Percentiles rank a stretch among this genome's conserved stretches.
phyloP scores from a whole-genome alignment of 805 yeast species.

The Cyberlindnera xylosilytica region DNA sequence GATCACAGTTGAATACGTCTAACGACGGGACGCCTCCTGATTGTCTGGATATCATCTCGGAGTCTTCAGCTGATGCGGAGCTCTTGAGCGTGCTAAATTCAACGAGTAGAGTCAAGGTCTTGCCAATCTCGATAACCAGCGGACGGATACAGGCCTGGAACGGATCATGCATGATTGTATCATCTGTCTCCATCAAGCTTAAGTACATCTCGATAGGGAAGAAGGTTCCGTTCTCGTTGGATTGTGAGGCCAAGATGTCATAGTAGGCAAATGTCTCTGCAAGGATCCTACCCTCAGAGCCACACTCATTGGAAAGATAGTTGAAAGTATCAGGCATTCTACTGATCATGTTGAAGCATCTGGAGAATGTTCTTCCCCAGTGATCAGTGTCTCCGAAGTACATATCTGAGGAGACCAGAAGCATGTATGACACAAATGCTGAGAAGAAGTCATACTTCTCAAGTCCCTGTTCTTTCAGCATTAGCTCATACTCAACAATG shows the following conservation, averaged over 20 bases:
- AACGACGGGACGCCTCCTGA: background rate
- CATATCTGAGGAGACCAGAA: constrained; percentile 2
- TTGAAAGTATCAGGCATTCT: background rate
- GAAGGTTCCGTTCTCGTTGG: constrained; percentile 56
- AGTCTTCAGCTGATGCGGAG: background rate
- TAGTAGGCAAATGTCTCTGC: constrained; percentile 68
- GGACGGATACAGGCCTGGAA: constrained; percentile 29
- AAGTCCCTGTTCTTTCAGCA: background rate
- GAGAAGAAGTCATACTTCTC: constrained; percentile 7
- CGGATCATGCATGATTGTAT: constrained; percentile 18
- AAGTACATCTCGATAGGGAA: constrained; percentile 59
- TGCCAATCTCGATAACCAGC: constrained; percentile 23
- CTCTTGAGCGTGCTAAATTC: constrained; percentile 16
- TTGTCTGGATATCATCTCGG: constrained; percentile 17
- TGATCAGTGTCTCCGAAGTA: constrained; percentile 4
- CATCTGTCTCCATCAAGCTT: background rate
- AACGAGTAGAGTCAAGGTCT: constrained; percentile 21
- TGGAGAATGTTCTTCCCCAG: constrained; percentile 2
- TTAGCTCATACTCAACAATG: background rate
- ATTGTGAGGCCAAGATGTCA: constrained; percentile 63
- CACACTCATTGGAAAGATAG: constrained; percentile 1
- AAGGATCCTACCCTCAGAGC: constrained; percentile 10
- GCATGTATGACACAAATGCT: background rate
- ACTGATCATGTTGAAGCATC: background rate
- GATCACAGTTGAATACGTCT: constrained; percentile 16